Evolutionary conservation across 73 alveolate genomes (phyloP), one percentile per base, ranked within the genome.

Genomic region (Paramecium sexaurelia): DNA sequence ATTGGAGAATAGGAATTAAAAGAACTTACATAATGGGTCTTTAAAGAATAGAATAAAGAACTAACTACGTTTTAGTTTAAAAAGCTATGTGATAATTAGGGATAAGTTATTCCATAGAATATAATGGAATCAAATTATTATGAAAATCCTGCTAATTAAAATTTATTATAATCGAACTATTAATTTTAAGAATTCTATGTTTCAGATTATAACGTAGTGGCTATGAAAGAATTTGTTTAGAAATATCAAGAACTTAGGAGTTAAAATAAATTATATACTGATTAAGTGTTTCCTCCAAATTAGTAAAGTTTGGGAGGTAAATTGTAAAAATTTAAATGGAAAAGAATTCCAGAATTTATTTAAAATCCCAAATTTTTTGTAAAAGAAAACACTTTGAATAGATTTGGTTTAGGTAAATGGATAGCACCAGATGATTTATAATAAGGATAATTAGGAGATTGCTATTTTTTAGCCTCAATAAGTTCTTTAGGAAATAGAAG

Each of bases 381-480:
- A 7, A 78, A 78, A 78, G 90, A 78, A 37, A 78, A 78, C 17
- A 40, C 19, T 20, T 4, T 20, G 3, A 41, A 78, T 7, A 88
- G 94, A 69, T 68, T 88, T 68, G 85, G 91, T 9, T 84, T 96
- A 13, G 97, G 96, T 78, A 75, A 95, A 33, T 88, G 75, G 40
- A 94, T 96, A 69, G 26, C 92, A 7, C 98, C 98, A 17, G 66
- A 90, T 75, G 98, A 95, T 85, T 94, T 96, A 33, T 9, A 75
- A 73, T 92, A 96, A 87, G 99, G 99, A 41, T 24, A 71, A 45
- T 92, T 96, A 26, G 99, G 98, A 3, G 97, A 96, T 91, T 96
- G 99, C 88, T 96, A 95, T 66, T 95, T 92, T 67, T 51, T 96
- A 29, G 95, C 98, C 1, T 95, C 99, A 4, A 61, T 96, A 29